phyloP scores from a whole-genome alignment of 257 asterid genomes.

The Jaltomata sinuosa region DNA sequence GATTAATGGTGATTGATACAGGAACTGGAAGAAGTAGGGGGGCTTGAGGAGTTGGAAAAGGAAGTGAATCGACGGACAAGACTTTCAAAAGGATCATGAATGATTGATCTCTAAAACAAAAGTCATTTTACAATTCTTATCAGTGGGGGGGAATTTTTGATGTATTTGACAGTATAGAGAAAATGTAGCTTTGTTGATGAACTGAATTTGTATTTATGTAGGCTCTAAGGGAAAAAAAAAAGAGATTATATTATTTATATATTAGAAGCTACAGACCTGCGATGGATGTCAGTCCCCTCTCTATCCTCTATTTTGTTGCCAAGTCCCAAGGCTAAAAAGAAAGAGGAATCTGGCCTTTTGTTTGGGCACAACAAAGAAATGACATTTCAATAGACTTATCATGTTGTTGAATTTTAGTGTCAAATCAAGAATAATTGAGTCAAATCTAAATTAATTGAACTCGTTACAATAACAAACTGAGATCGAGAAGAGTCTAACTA shows the following conservation, averaged over 20 bases:
- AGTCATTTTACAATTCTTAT: background rate
- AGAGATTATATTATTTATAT: background rate
- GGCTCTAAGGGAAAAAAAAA: background rate
- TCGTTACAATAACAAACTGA: background rate
- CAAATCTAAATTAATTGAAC: background rate
- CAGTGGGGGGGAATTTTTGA: background rate
- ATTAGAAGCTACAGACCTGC: background rate
- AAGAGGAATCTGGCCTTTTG: background rate
- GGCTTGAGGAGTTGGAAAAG: conserved; percentile 62
- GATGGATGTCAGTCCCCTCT: background rate
- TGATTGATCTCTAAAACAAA: background rate
- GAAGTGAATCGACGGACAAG: conserved; percentile 55
- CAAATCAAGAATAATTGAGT: background rate
- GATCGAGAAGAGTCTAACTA: background rate
- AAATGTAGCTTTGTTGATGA: background rate
- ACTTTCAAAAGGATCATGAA: conserved; percentile 37
- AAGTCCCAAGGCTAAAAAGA: background rate
- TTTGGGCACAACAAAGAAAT: background rate
- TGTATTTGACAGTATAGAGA: background rate
- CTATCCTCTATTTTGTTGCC: background rate
- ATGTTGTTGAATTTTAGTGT: background rate
- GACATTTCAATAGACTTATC: background rate
- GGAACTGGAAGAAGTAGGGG: conserved; percentile 92
- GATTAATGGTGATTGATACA: conserved; percentile 13
- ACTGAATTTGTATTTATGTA: background rate